Evolutionary conservation across 768 basidiomycete species (phyloP), one percentile per base, ranked within the genome.

Genomic region (Auricularia auricula-judae): DNA sequence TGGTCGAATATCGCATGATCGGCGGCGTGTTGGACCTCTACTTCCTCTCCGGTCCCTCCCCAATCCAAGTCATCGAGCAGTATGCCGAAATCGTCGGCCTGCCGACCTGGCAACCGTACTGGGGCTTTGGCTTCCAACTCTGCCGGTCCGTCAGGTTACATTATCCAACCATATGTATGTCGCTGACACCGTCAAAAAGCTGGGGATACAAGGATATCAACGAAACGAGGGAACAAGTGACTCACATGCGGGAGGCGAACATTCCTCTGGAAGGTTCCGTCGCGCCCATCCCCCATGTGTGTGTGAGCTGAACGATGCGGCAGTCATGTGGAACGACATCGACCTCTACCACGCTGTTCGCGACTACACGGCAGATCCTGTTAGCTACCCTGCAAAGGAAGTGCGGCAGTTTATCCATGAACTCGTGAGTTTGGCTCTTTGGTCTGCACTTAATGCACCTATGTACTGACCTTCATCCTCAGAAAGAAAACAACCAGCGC

Each of bases 311-410:
- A 33, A 5, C 11, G 10, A n/a, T 12, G 21, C 36, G 56, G 60
- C 33, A 86, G 86, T 84, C 54, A 87, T 87, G 80, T 89, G 88
- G 88, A 88, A 86, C 69, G 88, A 89, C 67, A 87, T 89, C 66
- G 87, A 89, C 73, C 66, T 89, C 62, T 89, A 87, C 68, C 83
- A 87, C 68, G 82, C 86, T 34, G 76, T 80, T 42, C 79, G 88
- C 16, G 87, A 87, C 72, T 88, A 88, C 67, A 89, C 88, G 3
- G 74, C 80, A 5, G 87, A 88, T 70, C 86, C 86, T 12, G 80
- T 83, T 35, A 80, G 76, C 54, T 89, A 83, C 76, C 84, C 87
- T 4, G 74, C 71, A 16, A 78, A 81, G 18, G 81, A 84, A 66
- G 73, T 87, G 69, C 73, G 74, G 33, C 70, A 71, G 58, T 87